A percentile compares a stretch with the other conserved stretches of the same genome.
phyloP scores from a whole-genome alignment of 192 early-diverging fungal genomes.

The Entomortierella beljakovae region DNA sequence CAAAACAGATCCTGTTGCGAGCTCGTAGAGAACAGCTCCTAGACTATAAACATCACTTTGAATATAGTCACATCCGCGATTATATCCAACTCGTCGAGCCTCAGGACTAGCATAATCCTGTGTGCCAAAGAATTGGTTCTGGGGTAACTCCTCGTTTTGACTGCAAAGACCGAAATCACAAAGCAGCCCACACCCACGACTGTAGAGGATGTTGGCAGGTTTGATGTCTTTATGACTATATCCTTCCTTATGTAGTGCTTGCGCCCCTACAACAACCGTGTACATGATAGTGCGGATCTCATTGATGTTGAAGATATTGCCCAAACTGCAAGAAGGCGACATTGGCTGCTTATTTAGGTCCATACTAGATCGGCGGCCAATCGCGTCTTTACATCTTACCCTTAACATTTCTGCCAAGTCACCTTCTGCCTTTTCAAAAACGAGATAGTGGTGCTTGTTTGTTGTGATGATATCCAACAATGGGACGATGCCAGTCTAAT shows the following conservation, averaged over 20 bases:
- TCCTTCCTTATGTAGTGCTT: conserved; percentile 29
- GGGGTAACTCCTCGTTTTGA: conserved; percentile 25
- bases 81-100: conserved; percentile 30
- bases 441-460: conserved; percentile 46
- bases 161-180: conserved; percentile 52
- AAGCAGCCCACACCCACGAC: conserved; percentile 16
- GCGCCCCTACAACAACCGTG: conserved; percentile 22
- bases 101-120: conserved; percentile 46
- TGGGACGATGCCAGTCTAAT: conserved; percentile 24
- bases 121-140: conserved; percentile 51
- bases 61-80: conserved; percentile 44
- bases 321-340: conserved; percentile 23
- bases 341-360: conserved; percentile 14
- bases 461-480: conserved; percentile 49
- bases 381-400: conserved; percentile 1
- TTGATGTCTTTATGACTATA: conserved; percentile 54
- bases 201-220: conserved; percentile 44
- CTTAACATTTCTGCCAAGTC: conserved; percentile 46
- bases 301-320: conserved; percentile 26
- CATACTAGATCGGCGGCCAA: neutral
- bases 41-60: conserved; percentile 39
- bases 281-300: conserved; percentile 44
- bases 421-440: conserved; percentile 40
- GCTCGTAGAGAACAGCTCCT: conserved; percentile 43
- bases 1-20: conserved; percentile 34